Evolutionary conservation across 2,329 filamentous ascomycete species (phyloP), one percentile per base, ranked within the genome.

Genomic region (Apiospora aurea): DNA sequence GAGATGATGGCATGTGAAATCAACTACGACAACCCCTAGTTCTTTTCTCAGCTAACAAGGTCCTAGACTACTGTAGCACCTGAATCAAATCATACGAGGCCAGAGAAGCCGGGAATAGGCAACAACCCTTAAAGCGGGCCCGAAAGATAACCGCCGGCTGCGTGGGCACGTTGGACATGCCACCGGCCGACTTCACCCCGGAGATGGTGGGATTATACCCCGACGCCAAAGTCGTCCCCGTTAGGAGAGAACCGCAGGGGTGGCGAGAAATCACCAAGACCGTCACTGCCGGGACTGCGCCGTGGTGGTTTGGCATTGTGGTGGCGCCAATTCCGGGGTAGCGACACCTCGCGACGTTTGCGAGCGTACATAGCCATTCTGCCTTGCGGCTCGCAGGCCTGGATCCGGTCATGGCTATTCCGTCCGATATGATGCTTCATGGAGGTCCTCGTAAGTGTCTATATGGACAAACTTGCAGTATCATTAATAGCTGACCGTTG

Each of bases 1-100:
- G 80, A 29, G 78, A 82, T 70, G 80, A 82, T 26, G 76, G 81
- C 81, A 74, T 47, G 74, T 44, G 13, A 53, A 29, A 10, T 14
- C 49, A 26, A 14, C 10, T 4, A 53, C 82, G 74, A 38, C 74
- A 71, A 29, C 26, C 14, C 5, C 5, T 1, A 3, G 14, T 6
- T 49, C 10, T 7, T 26, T 75, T 73, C 16, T 38, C 24, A 18
- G 4, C 29, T 43, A 8, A 26, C 67, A 1, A 29, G 1, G 2
- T 16, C 51, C 11, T 14, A 53, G 24, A 53, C 51, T 53, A 53
- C 51, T 53, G 51, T 5, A 18, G 24, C 4, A 53, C 24, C 2
- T 53, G 51, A 24, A 29, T 78, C 43, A 72, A 76, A 16, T 77
- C 77, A 1, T 78, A 78, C 67, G 66, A 75, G n/a, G 76, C 76